Conservation (phyloP, 306 rosid species). For the Ormosia emarginata region DNA sequence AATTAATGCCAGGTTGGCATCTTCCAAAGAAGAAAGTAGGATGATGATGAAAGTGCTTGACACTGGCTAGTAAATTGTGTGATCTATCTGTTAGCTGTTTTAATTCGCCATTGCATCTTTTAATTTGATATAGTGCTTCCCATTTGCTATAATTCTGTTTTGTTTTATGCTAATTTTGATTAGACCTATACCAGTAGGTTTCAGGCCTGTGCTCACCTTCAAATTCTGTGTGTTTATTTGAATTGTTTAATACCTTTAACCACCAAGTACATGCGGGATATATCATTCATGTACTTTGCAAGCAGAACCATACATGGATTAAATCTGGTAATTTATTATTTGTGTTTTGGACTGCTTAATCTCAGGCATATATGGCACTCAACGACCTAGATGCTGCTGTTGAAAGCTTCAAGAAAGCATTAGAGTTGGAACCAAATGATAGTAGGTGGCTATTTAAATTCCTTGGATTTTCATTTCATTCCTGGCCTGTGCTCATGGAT, state of each 20-base stretch:
- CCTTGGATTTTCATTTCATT: too few relatives aligned
- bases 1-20: conserved; percentile 44
- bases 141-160: too few relatives aligned
- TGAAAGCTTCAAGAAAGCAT: too few relatives aligned
- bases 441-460: too few relatives aligned
- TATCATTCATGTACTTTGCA: too few relatives aligned
- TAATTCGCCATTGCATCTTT: too few relatives aligned
- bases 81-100: not conserved
- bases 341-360: conserved; percentile 3
- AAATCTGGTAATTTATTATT: conserved; percentile 1
- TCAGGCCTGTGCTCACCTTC: not conserved
- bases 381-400: conserved; percentile 50
- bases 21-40: conserved; percentile 1
- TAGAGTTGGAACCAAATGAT: too few relatives aligned
- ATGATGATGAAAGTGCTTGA: not conserved
- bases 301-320: conserved; percentile 3
- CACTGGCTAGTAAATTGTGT: conserved; percentile 8
- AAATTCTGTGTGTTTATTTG: not conserved
- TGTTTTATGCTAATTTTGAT: too few relatives aligned
- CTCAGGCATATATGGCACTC: conserved; percentile 51
- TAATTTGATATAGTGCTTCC: too few relatives aligned
- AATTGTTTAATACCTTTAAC: too few relatives aligned
- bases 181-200: not conserved
- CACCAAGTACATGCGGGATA: too few relatives aligned
- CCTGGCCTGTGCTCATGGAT: too few relatives aligned